A percentile compares a stretch with the other conserved stretches of the same genome.
Evolutionary conservation across 164 flowering plant species (phyloP).

Genomic region (Piper longum): DNA sequence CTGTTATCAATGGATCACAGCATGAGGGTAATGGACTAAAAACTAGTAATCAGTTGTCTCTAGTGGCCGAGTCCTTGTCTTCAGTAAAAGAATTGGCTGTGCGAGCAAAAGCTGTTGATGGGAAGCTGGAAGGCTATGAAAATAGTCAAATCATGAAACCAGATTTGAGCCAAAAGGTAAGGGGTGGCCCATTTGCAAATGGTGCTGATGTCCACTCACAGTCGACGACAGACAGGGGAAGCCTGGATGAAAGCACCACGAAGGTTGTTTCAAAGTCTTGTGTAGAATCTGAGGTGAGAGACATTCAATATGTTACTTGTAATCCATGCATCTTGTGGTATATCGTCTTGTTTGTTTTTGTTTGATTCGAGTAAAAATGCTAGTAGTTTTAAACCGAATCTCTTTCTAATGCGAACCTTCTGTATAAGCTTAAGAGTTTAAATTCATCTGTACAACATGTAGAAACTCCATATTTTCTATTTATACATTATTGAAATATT

Average conservation of each 20-base stretch:
- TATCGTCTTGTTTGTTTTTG: too few species aligned
- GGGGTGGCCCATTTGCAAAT: constrained; percentile 30
- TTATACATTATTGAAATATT: too few species aligned
- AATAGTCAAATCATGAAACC: constrained; percentile 25
- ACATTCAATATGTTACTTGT: too few species aligned
- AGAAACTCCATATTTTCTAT: too few species aligned
- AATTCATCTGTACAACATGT: too few species aligned
- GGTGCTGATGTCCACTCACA: constrained; percentile 35
- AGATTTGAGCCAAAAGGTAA: constrained; percentile 41
- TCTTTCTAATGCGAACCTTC: too few species aligned
- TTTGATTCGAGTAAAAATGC: too few species aligned
- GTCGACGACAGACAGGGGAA: constrained; percentile 20
- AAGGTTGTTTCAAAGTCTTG: constrained; percentile 32
- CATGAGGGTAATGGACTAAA: constrained; percentile 36
- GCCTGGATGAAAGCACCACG: constrained; percentile 36
- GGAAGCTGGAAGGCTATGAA: constrained; percentile 44
- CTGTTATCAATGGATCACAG: constrained; percentile 27
- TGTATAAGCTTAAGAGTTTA: too few species aligned
- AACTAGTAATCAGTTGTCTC: constrained; percentile 14
- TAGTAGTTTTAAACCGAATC: too few species aligned
- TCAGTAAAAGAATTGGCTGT: constrained; percentile 32
- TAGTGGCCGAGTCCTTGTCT: constrained; percentile 31
- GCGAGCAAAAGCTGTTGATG: constrained; percentile 43
- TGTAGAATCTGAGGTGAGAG: constrained; percentile 57
- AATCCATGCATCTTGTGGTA: too few species aligned